These are phyloP conservation scores for Salinomyces thailandicus DNA, from an alignment of 2,329 filamentous ascomycete genomes.

Conservation along the genomic window DNA sequence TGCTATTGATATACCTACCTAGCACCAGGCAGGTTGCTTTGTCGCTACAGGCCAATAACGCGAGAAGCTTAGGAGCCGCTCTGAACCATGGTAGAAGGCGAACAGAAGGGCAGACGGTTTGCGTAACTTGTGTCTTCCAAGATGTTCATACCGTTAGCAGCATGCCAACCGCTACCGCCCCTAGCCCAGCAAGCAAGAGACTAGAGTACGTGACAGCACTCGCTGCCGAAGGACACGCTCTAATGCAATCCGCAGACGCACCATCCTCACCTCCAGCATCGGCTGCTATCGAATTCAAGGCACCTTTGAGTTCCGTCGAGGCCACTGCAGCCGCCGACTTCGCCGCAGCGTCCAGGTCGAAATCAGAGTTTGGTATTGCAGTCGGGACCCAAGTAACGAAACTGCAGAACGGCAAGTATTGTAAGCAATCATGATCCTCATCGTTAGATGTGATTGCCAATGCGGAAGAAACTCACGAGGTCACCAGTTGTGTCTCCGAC, in stretches of 20 bases:
- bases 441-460: too few relatives aligned
- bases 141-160: too few relatives aligned
- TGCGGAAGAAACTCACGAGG: background rate
- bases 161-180: too few relatives aligned
- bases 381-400: slow-evolving; percentile 1
- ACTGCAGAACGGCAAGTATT: background rate
- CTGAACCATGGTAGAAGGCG: too few relatives aligned
- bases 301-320: background rate
- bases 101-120: too few relatives aligned
- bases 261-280: background rate
- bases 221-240: background rate
- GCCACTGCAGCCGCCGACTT: background rate
- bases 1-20: too few relatives aligned
- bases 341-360: background rate
- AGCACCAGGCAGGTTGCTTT: too few relatives aligned
- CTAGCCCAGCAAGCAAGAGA: too few relatives aligned
- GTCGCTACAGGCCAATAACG: too few relatives aligned
- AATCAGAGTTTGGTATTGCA: background rate
- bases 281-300: background rate
- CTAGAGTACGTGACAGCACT: too few relatives aligned
- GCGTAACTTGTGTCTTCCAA: too few relatives aligned
- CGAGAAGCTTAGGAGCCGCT: too few relatives aligned
- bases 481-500: background rate
- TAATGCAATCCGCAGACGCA: background rate
- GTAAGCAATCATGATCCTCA: background rate